Base-by-base conservation (phyloP, 257 asterid genomes). In the Thymus mandschuricus region DNA sequence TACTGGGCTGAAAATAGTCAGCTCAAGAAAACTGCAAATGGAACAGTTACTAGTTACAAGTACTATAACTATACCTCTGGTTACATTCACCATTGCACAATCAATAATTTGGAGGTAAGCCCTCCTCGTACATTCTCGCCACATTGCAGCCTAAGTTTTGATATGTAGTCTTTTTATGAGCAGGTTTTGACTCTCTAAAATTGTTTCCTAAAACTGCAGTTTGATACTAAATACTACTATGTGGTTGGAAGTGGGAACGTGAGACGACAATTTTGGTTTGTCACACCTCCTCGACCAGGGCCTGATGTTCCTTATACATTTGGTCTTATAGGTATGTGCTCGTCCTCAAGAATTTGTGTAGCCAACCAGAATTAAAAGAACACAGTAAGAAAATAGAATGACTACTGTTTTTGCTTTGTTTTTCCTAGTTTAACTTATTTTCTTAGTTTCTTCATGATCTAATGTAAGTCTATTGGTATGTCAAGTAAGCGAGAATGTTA, bases 281-380 rank as follows among this genome's bases (percentile, higher is more conserved):
- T 63, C 5, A 90, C 98, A 30, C 98, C 98, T 55, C 97, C 95
- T 15, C 70, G 52, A 74, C 86, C 86, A 62, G 96, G 97, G 28
- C 97, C 95, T 50, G 97, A 92, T 79, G 92, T 82, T 68, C 98
- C 97, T 1, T 90, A 90, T 60, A 88, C 95, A 2, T 90, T 92
- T 77, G 98, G 98, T 61, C 87, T 92, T 10, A 88, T 92, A 75
- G 98, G 97, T 92, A 90, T 63, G 64, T 8, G 6, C 65, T 66
- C 4, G 6, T 64, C 76, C 52, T 74, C 56, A 45, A 64, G 29
- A 45, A 8, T 41, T 62, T 62, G 10, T 38, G 8, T 12, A 13
- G 66, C 41, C 50, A 41, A 5, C 27, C 21, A 38, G 64, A 58
- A 4, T 10, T 4, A 33, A 30, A 57, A 31, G 27, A 31, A 61